Percentiles rank a stretch among this genome's conserved stretches.
Evolutionary conservation across 345 rosid genomes (phyloP).

Genomic region (Linum lewisii): DNA sequence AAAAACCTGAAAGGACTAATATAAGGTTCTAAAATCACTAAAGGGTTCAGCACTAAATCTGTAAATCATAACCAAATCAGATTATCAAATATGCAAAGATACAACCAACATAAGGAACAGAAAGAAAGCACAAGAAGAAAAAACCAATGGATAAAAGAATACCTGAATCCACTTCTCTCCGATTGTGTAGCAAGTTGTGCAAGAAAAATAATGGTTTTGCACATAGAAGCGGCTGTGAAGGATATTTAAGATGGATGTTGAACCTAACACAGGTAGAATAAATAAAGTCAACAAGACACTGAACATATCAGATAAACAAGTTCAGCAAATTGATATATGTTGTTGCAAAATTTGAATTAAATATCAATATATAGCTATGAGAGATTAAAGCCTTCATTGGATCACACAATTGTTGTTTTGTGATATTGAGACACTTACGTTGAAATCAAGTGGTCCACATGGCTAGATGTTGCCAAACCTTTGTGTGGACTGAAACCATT

Average conservation of each 20-base stretch:
- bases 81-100: background rate
- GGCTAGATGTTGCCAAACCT: constrained; percentile 29
- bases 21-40: background rate
- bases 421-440: constrained; percentile 39
- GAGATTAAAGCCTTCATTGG: background rate
- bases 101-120: background rate
- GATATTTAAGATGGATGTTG: constrained; percentile 47
- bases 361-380: background rate
- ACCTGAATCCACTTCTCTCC: constrained; percentile 54
- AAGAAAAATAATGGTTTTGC: constrained; percentile 60
- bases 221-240: constrained; percentile 59
- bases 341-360: background rate
- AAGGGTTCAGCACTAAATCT: background rate
- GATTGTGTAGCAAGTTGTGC: constrained; percentile 74
- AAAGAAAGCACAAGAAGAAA: constrained; percentile 9
- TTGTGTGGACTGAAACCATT: constrained; percentile 38
- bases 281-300: constrained; percentile 4
- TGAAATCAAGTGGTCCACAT: constrained; percentile 34
- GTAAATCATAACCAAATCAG: background rate
- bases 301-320: background rate
- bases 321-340: background rate
- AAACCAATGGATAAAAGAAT: constrained; percentile 16
- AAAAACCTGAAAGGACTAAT: background rate
- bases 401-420: background rate
- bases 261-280: constrained; percentile 37